These are phyloP conservation scores for Passalora sequoiae DNA, from an alignment of 2,329 filamentous ascomycete species.

Conservation along the genomic window DNA sequence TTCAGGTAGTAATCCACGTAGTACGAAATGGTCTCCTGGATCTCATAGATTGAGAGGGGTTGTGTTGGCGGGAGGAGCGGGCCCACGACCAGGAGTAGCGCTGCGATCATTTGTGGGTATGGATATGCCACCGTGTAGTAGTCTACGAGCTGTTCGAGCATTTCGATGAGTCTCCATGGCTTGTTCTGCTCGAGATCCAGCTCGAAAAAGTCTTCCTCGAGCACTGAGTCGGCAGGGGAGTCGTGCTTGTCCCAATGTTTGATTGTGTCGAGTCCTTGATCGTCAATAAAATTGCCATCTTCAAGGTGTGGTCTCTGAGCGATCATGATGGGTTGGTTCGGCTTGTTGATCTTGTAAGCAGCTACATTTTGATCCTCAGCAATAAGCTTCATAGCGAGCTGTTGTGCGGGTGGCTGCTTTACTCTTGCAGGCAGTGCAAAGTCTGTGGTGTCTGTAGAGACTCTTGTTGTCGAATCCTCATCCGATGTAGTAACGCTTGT, in stretches of 20 bases:
- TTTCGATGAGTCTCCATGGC: slow-evolving; percentile 39
- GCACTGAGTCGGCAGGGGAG: slow-evolving; percentile 11
- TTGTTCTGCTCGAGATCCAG: slow-evolving; percentile 27
- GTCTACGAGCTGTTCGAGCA: slow-evolving; percentile 39
- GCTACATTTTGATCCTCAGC: background rate
- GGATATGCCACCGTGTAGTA: slow-evolving; percentile 40
- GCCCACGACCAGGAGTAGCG: slow-evolving; percentile 44
- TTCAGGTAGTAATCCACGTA: slow-evolving; percentile 42
- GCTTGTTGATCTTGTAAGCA: background rate
- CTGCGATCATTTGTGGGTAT: slow-evolving; percentile 45
- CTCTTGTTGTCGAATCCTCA: slow-evolving; percentile 6
- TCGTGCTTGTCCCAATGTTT: background rate
- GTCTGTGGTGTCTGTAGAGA: slow-evolving; percentile 8
- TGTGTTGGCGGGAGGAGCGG: slow-evolving; percentile 43
- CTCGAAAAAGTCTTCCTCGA: slow-evolving; percentile 9
- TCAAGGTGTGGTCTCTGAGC: background rate
- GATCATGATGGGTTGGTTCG: background rate
- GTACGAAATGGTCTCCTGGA: slow-evolving; percentile 34
- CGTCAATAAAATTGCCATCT: slow-evolving; percentile 1
- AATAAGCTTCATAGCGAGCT: background rate
- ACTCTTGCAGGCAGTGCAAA: slow-evolving; percentile 3
- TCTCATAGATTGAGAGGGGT: slow-evolving; percentile 27
- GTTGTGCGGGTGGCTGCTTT: background rate
- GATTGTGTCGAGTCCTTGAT: slow-evolving; percentile 9
- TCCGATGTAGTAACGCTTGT: slow-evolving; percentile 12